Conservation (phyloP, 106 monocot genomes). For the Dendrobium nobile region DNA sequence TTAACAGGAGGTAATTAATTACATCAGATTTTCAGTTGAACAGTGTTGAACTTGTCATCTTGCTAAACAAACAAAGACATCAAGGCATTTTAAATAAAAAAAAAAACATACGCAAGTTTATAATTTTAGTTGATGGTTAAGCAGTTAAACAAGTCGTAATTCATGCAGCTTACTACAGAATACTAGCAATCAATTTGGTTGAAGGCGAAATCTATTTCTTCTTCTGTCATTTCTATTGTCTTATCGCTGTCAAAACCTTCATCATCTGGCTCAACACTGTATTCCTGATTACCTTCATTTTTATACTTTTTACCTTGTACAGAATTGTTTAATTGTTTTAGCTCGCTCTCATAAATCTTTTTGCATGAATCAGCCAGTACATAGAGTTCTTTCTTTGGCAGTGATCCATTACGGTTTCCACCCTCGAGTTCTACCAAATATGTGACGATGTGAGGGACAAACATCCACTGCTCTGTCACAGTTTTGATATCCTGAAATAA, state of each 20-base stretch:
- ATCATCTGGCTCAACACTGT: slow-evolving; percentile 11
- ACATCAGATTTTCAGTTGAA: no score
- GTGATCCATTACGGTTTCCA: slow-evolving; percentile 15
- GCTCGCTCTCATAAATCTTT: slow-evolving; percentile 51
- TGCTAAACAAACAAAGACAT: not conserved
- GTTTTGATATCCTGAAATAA: slow-evolving; percentile 46
- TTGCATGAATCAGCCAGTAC: slow-evolving; percentile 47
- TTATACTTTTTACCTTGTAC: slow-evolving; percentile 13
- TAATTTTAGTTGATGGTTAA: not conserved
- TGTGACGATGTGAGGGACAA: slow-evolving; percentile 74
- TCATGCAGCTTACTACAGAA: not conserved
- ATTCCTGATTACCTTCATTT: slow-evolving; percentile 5
- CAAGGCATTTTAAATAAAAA: not conserved
- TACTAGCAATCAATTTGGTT: slow-evolving; percentile 21
- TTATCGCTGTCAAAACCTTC: slow-evolving; percentile 69
- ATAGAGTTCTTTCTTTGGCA: slow-evolving; percentile 44
- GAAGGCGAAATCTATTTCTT: slow-evolving; percentile 82
- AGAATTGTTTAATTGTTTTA: slow-evolving; percentile 13
- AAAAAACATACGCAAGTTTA: not conserved
- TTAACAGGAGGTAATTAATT: no score
- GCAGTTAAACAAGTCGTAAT: not conserved
- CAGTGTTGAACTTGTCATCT: no score
- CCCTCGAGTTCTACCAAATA: slow-evolving; percentile 44
- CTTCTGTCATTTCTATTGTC: slow-evolving; percentile 95
- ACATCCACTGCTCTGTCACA: slow-evolving; percentile 76